Evolutionary conservation across 2,329 filamentous ascomycete genomes (phyloP).

Genomic region (Fusarium chuoi): DNA sequence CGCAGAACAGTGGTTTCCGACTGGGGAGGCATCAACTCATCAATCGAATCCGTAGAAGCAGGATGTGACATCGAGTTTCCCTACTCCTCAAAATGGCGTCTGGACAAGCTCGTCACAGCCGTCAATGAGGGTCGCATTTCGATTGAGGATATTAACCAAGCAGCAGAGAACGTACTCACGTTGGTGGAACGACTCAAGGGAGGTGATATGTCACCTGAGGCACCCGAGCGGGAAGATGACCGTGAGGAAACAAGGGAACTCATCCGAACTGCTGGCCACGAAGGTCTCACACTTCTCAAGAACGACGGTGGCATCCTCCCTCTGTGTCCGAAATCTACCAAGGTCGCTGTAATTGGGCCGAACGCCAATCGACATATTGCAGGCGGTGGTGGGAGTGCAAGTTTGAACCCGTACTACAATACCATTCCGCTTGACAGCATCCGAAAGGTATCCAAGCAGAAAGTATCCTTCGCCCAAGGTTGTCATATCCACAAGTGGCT

Average conservation of each 20-base stretch:
- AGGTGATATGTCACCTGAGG: constrained; percentile 65
- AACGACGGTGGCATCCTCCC: constrained; percentile 70
- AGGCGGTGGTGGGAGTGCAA: constrained; percentile 75
- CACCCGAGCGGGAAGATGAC: constrained; percentile 67
- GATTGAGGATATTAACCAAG: constrained; percentile 62
- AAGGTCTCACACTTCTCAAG: constrained; percentile 73
- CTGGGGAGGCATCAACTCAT: constrained; percentile 68
- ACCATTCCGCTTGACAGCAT: constrained; percentile 72
- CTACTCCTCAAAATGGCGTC: constrained; percentile 64
- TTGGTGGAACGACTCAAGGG: constrained; percentile 71
- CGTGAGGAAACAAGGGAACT: constrained; percentile 66
- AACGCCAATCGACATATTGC: constrained; percentile 75
- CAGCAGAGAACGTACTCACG: constrained; percentile 69
- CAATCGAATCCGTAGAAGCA: constrained; percentile 63
- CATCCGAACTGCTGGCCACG: constrained; percentile 69
- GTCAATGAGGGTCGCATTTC: constrained; percentile 60
- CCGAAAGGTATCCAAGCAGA: constrained; percentile 61
- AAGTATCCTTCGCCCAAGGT: constrained; percentile 64
- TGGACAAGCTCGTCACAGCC: constrained; percentile 66
- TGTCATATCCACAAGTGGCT: constrained; percentile 46
- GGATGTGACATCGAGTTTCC: constrained; percentile 70
- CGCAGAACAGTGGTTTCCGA: constrained; percentile 66
- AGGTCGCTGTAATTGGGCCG: constrained; percentile 73
- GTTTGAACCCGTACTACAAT: constrained; percentile 75
- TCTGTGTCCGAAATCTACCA: constrained; percentile 63